These are phyloP conservation scores for Pestalotiopsis sp. DNA, from an alignment of 2,329 filamentous ascomycete genomes.

Conservation along the genomic window DNA sequence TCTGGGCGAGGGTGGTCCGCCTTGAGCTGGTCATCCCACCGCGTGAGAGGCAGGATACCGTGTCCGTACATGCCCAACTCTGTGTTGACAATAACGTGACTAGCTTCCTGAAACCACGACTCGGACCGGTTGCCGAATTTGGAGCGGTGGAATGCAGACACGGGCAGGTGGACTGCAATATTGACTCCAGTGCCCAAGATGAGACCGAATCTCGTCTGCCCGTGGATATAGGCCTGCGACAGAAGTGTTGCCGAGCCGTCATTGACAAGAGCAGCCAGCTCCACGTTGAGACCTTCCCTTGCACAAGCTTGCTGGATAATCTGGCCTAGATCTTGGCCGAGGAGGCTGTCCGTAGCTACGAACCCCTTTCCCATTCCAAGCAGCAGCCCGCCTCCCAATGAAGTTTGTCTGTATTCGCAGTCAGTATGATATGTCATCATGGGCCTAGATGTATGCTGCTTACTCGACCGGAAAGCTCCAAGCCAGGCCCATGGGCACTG, in stretches of 20 bases:
- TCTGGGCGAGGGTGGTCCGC: slow-evolving; percentile 48
- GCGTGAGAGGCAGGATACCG: slow-evolving; percentile 59
- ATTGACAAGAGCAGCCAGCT: slow-evolving; percentile 65
- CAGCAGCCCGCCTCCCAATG: slow-evolving; percentile 60
- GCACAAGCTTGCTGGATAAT: slow-evolving; percentile 59
- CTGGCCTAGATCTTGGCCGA: slow-evolving; percentile 62
- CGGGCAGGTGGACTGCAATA: slow-evolving; percentile 65
- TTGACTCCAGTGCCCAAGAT: slow-evolving; percentile 72
- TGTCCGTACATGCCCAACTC: slow-evolving; percentile 69
- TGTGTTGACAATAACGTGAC: slow-evolving; percentile 68
- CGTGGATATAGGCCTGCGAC: slow-evolving; percentile 62
- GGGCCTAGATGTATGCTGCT: slow-evolving; percentile 28
- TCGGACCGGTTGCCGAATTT: slow-evolving; percentile 61
- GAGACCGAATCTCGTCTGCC: slow-evolving; percentile 63
- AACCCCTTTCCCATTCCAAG: slow-evolving; percentile 70
- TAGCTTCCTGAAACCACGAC: slow-evolving; percentile 59
- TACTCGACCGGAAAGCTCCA: slow-evolving; percentile 75
- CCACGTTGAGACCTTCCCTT: slow-evolving; percentile 52
- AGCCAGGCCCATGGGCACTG: slow-evolving; percentile 62
- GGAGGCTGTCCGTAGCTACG: slow-evolving; percentile 57
- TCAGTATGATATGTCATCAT: slow-evolving; percentile 25
- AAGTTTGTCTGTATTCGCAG: slow-evolving; percentile 59
- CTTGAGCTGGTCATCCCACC: slow-evolving; percentile 61
- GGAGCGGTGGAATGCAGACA: slow-evolving; percentile 52
- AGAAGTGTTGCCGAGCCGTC: slow-evolving; percentile 69